Percentiles rank a stretch among this genome's conserved stretches.
phyloP scores from a whole-genome alignment of 768 basidiomycete species.

The Kondoa subrosea region DNA sequence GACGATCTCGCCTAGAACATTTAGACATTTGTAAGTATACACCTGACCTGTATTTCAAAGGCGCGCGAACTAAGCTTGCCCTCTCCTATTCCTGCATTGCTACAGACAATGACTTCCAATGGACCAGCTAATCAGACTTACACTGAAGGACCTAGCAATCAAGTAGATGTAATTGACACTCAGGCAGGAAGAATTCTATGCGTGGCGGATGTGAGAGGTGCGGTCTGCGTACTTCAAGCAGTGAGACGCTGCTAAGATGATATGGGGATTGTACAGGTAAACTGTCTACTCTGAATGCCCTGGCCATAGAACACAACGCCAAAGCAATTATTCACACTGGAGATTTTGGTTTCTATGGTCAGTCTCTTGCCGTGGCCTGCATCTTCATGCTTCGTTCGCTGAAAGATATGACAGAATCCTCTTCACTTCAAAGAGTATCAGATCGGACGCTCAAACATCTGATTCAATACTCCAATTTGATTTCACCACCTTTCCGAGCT shows the following conservation, averaged over 20 bases:
- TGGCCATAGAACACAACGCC: conserved; percentile 73
- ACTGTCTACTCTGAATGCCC: conserved; percentile 70
- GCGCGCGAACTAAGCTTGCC: too few relatives aligned
- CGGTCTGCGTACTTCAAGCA: conserved; percentile 19
- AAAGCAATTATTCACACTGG: conserved; percentile 91
- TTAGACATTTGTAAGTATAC: too few relatives aligned
- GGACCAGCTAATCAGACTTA: background rate
- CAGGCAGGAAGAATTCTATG: conserved; percentile 76
- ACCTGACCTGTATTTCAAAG: too few relatives aligned
- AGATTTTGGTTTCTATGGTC: conserved; percentile 96
- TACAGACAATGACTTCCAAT: background rate
- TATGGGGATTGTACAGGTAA: conserved; percentile 39
- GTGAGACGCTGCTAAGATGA: background rate
- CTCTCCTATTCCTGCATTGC: background rate
- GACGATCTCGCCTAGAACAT: too few relatives aligned
- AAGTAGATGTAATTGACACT: conserved; percentile 16
- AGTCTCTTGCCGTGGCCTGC: conserved; percentile 20
- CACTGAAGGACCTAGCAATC: background rate
- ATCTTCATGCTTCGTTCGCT: background rate
- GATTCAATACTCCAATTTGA: conserved; percentile 87
- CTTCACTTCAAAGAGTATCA: conserved; percentile 70
- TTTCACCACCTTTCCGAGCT: conserved; percentile 61
- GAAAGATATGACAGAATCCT: conserved; percentile 41
- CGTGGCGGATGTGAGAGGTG: conserved; percentile 54
- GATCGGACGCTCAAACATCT: conserved; percentile 89